Conservation (phyloP, 192 early-diverging fungal species). For the Linnemannia hyalina region DNA sequence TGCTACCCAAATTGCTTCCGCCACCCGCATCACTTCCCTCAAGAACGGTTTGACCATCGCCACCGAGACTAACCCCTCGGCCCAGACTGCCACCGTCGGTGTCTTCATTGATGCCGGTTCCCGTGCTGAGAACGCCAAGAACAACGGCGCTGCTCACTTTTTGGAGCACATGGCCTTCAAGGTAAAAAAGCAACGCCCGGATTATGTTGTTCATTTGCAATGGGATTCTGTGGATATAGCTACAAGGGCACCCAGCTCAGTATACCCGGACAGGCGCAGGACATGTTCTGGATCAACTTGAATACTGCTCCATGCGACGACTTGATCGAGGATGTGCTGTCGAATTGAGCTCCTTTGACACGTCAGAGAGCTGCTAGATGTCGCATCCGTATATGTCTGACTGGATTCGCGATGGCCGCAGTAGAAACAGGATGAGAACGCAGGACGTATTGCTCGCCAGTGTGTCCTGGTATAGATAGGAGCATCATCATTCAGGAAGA, state of each 20-base stretch:
- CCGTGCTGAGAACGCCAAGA: slow-evolving; percentile 83
- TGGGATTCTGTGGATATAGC: background rate
- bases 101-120: slow-evolving; percentile 93
- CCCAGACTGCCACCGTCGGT: slow-evolving; percentile 90
- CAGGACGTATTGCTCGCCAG: background rate
- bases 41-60: slow-evolving; percentile 88
- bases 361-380: background rate
- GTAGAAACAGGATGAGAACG: background rate
- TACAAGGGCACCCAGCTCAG: background rate
- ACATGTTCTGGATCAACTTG: background rate
- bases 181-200: slow-evolving; percentile 55
- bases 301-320: background rate
- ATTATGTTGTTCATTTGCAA: too few relatives aligned
- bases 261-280: background rate
- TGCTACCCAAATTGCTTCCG: slow-evolving; percentile 50
- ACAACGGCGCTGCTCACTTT: slow-evolving; percentile 98
- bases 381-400: background rate
- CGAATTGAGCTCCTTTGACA: background rate
- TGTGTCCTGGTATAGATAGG: background rate
- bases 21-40: slow-evolving; percentile 77
- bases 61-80: slow-evolving; percentile 82
- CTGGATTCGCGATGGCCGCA: background rate
- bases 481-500: background rate
- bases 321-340: background rate
- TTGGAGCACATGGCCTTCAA: slow-evolving; percentile 99